Base-by-base conservation (phyloP, 129 eudicot genomes). In the Cynara cardunculus region DNA sequence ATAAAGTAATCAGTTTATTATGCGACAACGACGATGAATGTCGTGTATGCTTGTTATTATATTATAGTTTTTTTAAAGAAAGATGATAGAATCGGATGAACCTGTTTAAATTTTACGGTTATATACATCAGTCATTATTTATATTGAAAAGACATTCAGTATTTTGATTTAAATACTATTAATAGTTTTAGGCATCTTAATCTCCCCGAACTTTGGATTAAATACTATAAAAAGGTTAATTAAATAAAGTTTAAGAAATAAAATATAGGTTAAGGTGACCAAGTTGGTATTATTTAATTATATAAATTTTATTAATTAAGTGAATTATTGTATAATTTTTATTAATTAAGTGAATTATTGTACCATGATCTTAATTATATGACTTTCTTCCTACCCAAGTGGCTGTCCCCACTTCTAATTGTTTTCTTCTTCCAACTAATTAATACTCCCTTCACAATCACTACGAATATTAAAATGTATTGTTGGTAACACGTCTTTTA, bases 101-200 rank as follows among this genome's bases (percentile, higher is more conserved):
- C 25, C 7, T 80, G 62, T 34, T 69, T 31, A 73, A 49, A 5
- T 56, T 79, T 62, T 84, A 74, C 27, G 31, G 71, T 56, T 19
- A 56, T n/a, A 68, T 84, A 25, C 84, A 46, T 67, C 12, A 39
- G 7, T 22, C 9, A 61, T 71, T 79, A 59, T 64, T 65, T 25
- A 35, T 21, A 78, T 65, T 66, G 14, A 72, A 72, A 30, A 26
- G 31, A 84, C 39, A 2, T 28, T 75, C 67, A 59, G 35, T 68
- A 77, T 71, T 64, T 1, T 65, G 46, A 67, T 72, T 46, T 25
- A 26, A 72, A 22, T 83, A 56, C 12, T 56, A 56, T 56, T 18
- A 18, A n/a, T 75, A 16, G 32, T 74, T 14, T 41, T 59, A 65
- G 62, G 77, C 81, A 86, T 86, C 88, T 83, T 85, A 88, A 86